Percentiles rank a stretch among this genome's conserved stretches.
phyloP scores from a whole-genome alignment of 2,329 filamentous ascomycete species.

The Colletotrichum sp. region DNA sequence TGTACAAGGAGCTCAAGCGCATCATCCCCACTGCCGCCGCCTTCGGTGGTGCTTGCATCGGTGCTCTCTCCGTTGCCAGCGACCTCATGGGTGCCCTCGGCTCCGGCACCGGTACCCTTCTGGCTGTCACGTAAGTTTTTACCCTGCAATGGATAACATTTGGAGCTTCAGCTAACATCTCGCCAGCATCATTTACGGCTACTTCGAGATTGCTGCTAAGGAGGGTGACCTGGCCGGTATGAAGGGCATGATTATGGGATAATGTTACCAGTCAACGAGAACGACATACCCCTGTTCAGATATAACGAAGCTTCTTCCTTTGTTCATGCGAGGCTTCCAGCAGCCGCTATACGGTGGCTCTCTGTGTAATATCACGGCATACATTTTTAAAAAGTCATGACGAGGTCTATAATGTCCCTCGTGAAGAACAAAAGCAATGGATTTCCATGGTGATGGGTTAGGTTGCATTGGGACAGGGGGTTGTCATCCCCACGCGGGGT shows the following conservation, averaged over 20 bases:
- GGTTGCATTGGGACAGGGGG: neutral
- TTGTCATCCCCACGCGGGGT: neutral
- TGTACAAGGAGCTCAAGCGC: slow-evolving; percentile 99
- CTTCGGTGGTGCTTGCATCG: slow-evolving; percentile 98
- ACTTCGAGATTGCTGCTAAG: slow-evolving; percentile 99
- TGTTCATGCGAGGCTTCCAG: slow-evolving; percentile 19
- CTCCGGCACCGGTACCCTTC: slow-evolving; percentile 95
- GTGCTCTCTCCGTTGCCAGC: slow-evolving; percentile 92
- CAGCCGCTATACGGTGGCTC: neutral
- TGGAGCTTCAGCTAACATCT: slow-evolving; percentile 36
- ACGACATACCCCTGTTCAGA: slow-evolving; percentile 14
- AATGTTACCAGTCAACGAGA: slow-evolving; percentile 33
- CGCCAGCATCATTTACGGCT: slow-evolving; percentile 95
- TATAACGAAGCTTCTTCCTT: slow-evolving; percentile 17
- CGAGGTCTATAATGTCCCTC: neutral
- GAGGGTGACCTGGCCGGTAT: slow-evolving; percentile 92
- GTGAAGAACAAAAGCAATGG: slow-evolving; percentile 18
- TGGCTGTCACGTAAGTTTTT: slow-evolving; percentile 91
- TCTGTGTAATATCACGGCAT: slow-evolving; percentile 22
- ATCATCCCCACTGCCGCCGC: slow-evolving; percentile 98
- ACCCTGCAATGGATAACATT: neutral
- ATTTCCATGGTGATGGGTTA: slow-evolving; percentile 2
- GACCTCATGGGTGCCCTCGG: slow-evolving; percentile 96
- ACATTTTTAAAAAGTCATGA: slow-evolving; percentile 15
- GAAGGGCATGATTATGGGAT: slow-evolving; percentile 77